Base-by-base conservation (phyloP, 345 rosid genomes). In the Rhodamnia argentea region DNA sequence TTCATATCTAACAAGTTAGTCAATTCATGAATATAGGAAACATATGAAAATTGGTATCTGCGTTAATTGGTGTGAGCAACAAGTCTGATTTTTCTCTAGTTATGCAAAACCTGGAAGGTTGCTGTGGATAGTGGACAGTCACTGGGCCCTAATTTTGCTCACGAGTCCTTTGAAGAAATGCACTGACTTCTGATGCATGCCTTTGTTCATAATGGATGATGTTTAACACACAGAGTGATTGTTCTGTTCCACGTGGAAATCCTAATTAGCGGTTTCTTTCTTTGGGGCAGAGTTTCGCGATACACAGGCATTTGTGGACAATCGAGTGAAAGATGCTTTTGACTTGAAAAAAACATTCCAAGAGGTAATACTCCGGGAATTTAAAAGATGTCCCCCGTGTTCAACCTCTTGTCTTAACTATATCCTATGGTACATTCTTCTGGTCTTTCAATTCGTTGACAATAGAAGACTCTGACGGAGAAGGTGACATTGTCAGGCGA, bases 321-420 rank as follows among this genome's bases (percentile, higher is more conserved):
- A 91, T 87, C 89, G 98, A 88, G 96, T 96, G 83, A 95, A 92
- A 91, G 99, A 96, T 91, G 96, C 98, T 47, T 97, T 94, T 87
- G 96, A 97, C 92, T 87, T 94, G 64, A 97, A 92, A 93, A 97
- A 97, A 87, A 89, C 95, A 74, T 86, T 97, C 84, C 96, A 92
- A 89, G 99, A 97, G 98, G 99, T 96, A 92, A 10, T 56, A 70
- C 14, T 70, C 7, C 3, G 2, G 26, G 47, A 70, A 44, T 10
- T 18, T 70, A 18, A 37, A 70, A 70, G 47, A 70, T 70, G 81
- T 5, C 26, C 47, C 0, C 78, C 78, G 37, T 70, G 10, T 70
- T 70, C 4, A 7, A 70, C 81, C 81, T 9, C 47, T 64, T 4
- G 47, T 37, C 4, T 12, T 24, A 70, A 37, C 18, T 37, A 37